A percentile compares a stretch with the other conserved stretches of the same genome.
Evolutionary conservation across 108 stramenopile species (phyloP).

Genomic region (Nitzschia palea): DNA sequence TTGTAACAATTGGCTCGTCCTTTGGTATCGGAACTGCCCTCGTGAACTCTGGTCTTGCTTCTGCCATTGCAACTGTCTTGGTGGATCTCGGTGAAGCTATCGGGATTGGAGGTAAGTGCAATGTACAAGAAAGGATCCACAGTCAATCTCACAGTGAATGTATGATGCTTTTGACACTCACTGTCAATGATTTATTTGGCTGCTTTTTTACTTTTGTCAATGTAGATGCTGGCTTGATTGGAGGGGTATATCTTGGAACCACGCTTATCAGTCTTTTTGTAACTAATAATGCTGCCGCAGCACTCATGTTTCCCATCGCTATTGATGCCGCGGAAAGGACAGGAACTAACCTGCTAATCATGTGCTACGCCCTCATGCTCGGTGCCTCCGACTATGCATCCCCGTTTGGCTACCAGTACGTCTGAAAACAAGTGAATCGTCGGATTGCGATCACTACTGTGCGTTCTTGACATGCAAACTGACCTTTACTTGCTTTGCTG

Average conservation of each 20-base stretch:
- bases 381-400: slow-evolving; percentile 82
- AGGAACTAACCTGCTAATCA: slow-evolving; percentile 54
- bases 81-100: slow-evolving; percentile 53
- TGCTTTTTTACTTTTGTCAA: too few species aligned
- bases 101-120: slow-evolving; percentile 51
- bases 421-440: too few species aligned
- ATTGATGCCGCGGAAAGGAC: slow-evolving; percentile 72
- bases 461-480: too few species aligned
- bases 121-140: not conserved
- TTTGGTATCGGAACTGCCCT: slow-evolving; percentile 86
- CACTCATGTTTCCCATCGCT: slow-evolving; percentile 83
- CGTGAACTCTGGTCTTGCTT: slow-evolving; percentile 79
- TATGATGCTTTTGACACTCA: not conserved
- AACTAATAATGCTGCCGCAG: slow-evolving; percentile 89
- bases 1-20: slow-evolving; percentile 71
- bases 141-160: not conserved
- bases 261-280: slow-evolving; percentile 79
- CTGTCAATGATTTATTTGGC: too few species aligned
- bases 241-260: slow-evolving; percentile 86
- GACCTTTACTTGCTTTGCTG: too few species aligned
- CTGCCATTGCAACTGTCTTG: slow-evolving; percentile 57
- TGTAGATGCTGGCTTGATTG: slow-evolving; percentile 66
- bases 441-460: too few species aligned
- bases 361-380: slow-evolving; percentile 81
- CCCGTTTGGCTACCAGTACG: slow-evolving; percentile 75